Conservation (phyloP, 371 early-diverging fungal species). For the Mortierella sp. region DNA sequence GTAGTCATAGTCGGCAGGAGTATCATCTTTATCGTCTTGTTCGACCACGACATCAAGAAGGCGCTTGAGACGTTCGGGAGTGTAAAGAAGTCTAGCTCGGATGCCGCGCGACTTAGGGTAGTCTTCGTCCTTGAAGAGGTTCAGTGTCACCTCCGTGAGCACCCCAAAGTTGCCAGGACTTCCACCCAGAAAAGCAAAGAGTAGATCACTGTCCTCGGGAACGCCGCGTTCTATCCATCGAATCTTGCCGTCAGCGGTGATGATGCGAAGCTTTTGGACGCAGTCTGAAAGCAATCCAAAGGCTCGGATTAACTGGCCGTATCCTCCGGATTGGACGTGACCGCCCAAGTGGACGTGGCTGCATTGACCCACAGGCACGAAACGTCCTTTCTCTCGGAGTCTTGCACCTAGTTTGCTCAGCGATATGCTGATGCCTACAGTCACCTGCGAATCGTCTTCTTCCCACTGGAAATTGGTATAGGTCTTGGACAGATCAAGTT, state of each 20-base stretch:
- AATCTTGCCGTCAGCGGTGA: slow-evolving; percentile 31
- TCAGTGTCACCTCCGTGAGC: slow-evolving; percentile 37
- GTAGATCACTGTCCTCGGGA: slow-evolving; percentile 22
- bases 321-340: slow-evolving; percentile 53
- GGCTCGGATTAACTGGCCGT: slow-evolving; percentile 40
- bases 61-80: slow-evolving; percentile 8
- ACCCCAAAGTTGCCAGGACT: slow-evolving; percentile 55
- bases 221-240: slow-evolving; percentile 14
- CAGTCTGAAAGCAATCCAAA: slow-evolving; percentile 49
- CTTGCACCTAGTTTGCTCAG: slow-evolving; percentile 22
- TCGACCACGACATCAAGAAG: slow-evolving; percentile 34
- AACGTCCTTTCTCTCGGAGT: slow-evolving; percentile 21
- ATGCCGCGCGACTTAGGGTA: slow-evolving; percentile 39
- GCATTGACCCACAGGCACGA: slow-evolving; percentile 41
- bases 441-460: slow-evolving; percentile 24
- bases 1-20: slow-evolving; percentile 36
- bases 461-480: slow-evolving; percentile 39
- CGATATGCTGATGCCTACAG: slow-evolving; percentile 29
- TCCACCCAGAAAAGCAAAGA: slow-evolving; percentile 49
- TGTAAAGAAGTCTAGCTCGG: slow-evolving; percentile 4
- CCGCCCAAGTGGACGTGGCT: slow-evolving; percentile 39
- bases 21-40: background rate
- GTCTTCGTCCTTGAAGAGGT: slow-evolving; percentile 32
- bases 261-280: slow-evolving; percentile 49
- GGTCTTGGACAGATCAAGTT: slow-evolving; percentile 32